Conservation (phyloP, 1,284 basidiomycete species). For the Cutaneotrichosporon arboriforme region DNA sequence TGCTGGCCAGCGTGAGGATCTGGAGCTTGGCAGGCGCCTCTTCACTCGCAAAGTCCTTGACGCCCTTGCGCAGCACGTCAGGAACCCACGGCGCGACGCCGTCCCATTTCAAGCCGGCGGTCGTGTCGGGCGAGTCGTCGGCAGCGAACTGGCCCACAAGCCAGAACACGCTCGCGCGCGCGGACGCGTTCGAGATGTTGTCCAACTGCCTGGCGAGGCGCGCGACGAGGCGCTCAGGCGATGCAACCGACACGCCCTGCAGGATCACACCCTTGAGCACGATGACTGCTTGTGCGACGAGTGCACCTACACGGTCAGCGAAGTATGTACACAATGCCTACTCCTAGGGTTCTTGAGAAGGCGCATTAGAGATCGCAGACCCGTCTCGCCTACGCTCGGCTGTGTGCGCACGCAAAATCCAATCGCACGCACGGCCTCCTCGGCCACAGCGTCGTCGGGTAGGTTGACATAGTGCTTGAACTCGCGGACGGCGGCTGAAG, state of each 20-base stretch:
- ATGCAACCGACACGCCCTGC: constrained; percentile 17
- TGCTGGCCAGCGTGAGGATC: constrained; percentile 72
- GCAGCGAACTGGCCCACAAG: constrained; percentile 78
- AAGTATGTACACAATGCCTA: constrained; percentile 9
- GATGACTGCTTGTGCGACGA: constrained; percentile 71
- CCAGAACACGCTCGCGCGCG: constrained; percentile 81
- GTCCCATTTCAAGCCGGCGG: constrained; percentile 39
- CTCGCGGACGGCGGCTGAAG: constrained; percentile 66
- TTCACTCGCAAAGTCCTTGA: constrained; percentile 67
- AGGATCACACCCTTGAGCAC: constrained; percentile 80
- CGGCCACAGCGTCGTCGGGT: constrained; percentile 62
- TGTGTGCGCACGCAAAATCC: constrained; percentile 66
- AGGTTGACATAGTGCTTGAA: constrained; percentile 77
- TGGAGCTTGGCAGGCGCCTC: constrained; percentile 64
- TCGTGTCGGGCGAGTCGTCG: constrained; percentile 14
- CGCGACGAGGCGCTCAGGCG: constrained; percentile 62
- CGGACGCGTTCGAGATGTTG: constrained; percentile 68
- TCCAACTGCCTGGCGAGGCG: constrained; percentile 68
- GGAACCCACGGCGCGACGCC: constrained; percentile 68
- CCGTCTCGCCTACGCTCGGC: constrained; percentile 63
- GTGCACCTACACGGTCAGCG: constrained; percentile 35
- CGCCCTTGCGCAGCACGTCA: constrained; percentile 70
- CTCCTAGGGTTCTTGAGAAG: constrained; percentile 66
- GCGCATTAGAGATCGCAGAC: constrained; percentile 65
- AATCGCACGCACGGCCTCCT: constrained; percentile 67